A percentile compares a stretch with the other conserved stretches of the same genome.
Conservation (phyloP, 2,329 filamentous ascomycete genomes). For the Dothidotthia symphoricarpi region DNA sequence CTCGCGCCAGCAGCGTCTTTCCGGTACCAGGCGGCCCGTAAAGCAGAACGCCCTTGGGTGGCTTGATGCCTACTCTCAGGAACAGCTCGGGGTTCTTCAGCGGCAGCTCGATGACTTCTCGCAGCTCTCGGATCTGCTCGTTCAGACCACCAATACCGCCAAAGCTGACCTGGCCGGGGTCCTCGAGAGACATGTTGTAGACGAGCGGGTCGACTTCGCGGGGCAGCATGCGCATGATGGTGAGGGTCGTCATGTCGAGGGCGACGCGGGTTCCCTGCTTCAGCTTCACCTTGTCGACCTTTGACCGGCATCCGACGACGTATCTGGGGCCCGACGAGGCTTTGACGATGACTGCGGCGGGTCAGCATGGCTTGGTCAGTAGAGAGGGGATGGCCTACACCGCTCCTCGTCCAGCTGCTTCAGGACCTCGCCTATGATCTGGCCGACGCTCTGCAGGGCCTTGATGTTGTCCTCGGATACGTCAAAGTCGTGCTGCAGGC, state of each 20-base stretch:
- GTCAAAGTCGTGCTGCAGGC: constrained; percentile 90
- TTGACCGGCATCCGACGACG: constrained; percentile 96
- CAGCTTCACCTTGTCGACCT: constrained; percentile 94
- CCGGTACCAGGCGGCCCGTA: constrained; percentile 97
- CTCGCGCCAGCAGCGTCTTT: constrained; percentile 91
- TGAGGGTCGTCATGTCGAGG: constrained; percentile 98
- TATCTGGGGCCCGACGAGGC: constrained; percentile 96
- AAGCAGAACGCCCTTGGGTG: constrained; percentile 92
- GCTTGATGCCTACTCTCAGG: constrained; percentile 95
- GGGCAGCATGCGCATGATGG: constrained; percentile 99
- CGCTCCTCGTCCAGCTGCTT: constrained; percentile 98
- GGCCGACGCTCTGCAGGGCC: constrained; percentile 95
- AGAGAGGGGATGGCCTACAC: constrained; percentile 57
- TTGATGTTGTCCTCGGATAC: constrained; percentile 99
- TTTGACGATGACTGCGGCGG: constrained; percentile 82
- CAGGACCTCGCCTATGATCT: constrained; percentile 98
- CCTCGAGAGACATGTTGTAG: constrained; percentile 99
- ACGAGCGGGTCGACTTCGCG: constrained; percentile 97
- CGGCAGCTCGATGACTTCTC: constrained; percentile 96
- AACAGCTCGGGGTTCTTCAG: constrained; percentile 99
- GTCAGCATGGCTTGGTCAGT: constrained; percentile 11
- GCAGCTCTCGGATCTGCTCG: constrained; percentile 94
- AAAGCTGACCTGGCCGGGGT: constrained; percentile 96
- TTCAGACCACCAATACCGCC: constrained; percentile 96
- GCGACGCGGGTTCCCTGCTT: constrained; percentile 98